These are phyloP conservation scores for Daedaleopsis sinensis DNA, from an alignment of 768 basidiomycete species.

Conservation along the genomic window DNA sequence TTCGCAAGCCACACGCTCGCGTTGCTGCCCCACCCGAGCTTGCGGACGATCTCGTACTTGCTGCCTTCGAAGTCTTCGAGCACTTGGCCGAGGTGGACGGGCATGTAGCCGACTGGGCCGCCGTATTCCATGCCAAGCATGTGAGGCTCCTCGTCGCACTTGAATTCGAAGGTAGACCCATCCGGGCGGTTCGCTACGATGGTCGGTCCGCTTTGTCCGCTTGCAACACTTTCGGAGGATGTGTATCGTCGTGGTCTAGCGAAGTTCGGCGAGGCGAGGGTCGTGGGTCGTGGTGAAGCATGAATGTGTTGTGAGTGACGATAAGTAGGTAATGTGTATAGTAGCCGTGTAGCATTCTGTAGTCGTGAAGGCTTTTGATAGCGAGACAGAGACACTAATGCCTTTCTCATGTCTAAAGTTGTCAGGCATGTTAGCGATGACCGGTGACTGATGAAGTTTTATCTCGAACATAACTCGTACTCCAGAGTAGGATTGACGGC, in stretches of 20 bases:
- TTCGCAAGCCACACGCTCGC: constrained; percentile 23
- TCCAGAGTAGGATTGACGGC: too few relatives aligned
- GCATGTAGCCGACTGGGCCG: neutral
- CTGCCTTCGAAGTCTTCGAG: constrained; percentile 2
- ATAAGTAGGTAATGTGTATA: too few relatives aligned
- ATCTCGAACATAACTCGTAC: too few relatives aligned
- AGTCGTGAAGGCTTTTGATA: too few relatives aligned
- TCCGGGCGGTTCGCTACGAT: neutral
- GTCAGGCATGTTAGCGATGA: too few relatives aligned
- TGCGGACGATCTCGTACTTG: constrained; percentile 39
- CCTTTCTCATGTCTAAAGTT: too few relatives aligned
- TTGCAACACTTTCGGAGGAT: neutral
- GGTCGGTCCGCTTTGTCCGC: neutral
- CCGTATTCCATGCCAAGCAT: neutral
- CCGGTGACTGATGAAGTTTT: too few relatives aligned
- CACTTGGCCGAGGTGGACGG: neutral
- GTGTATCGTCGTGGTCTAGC: neutral
- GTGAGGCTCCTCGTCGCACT: constrained; percentile 3
- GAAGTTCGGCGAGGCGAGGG: too few relatives aligned
- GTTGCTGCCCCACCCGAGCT: constrained; percentile 32
- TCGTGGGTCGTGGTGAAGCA: too few relatives aligned
- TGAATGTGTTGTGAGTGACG: too few relatives aligned
- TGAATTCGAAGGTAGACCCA: neutral
- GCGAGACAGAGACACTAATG: too few relatives aligned
- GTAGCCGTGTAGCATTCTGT: too few relatives aligned